Base-by-base conservation (phyloP, 2,329 filamentous ascomycete genomes). In the Pseudogymnoascus sp. region DNA sequence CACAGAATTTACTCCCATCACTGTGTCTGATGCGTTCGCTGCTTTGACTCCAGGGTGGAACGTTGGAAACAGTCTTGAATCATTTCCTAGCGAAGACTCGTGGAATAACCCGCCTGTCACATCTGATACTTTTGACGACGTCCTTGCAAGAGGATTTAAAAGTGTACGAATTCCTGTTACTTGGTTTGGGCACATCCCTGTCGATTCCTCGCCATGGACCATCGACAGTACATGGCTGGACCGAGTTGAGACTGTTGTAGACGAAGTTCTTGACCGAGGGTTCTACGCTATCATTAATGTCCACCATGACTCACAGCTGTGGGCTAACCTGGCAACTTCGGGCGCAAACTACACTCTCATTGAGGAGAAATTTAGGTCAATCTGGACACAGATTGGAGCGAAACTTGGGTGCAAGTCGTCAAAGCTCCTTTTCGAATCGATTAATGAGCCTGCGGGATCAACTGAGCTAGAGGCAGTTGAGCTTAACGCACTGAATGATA, bases 291-390 rank as follows among this genome's bases (percentile, higher is more conserved):
- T 87, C 23, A 78, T 84, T 10, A 84, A 87, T 65, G 80, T 83
- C 4, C 84, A 86, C 65, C 83, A 86, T 64, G 83, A 87, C 67
- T 81, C 79, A 7, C 83, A 79, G 81, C 74, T 77, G 21, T 87
- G 83, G 83, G 81, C 80, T 4, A 82, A 85, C 68, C 73, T 83
- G 4, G 79, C 79, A 1, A 69, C 73, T 0, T 40, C 74, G 0
- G 74, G 72, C 4, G 79, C 80, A 0, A 82, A 85, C 66, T 65
- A 79, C 2, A 79, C 79, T 0, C 72, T 75, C 67, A 83, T 87
- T 10, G 80, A 85, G 67, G 81, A 84, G 66, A 80, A 80, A 65
- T 82, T 86, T 65, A 78, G 80, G 29, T 74, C 75, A 9, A 75
- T 84, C 1, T 87, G 83, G 84, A 75, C 78, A 21, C 83, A 86